Base-by-base conservation (phyloP, 2,329 filamentous ascomycete genomes). In the Fusarium sacchari region DNA sequence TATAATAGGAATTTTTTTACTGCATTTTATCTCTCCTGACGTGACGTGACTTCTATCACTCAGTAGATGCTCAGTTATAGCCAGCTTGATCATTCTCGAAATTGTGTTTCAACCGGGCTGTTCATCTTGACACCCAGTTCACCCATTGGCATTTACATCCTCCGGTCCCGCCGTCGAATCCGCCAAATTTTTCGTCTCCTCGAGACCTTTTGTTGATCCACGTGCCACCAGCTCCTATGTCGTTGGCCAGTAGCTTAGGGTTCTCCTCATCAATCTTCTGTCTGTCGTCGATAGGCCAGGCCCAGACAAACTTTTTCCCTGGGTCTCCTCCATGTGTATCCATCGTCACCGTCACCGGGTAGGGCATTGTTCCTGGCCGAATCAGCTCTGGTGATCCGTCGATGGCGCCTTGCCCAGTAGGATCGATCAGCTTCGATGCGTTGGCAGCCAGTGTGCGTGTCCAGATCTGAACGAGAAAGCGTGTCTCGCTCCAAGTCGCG, bases 401-500 rank as follows among this genome's bases (percentile, higher is more conserved):
- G 60, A 78, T 78, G 57, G 72, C 76, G 10, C 71, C 75, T 44
- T 77, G 77, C 3, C 75, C 79, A 24, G 80, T 80, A 1, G 82
- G 59, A 28, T 72, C 64, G 20, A 82, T 68, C 36, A 82, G 76
- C 14, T 74, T 86, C 71, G 57, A 90, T 30, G 86, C 84, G 34
- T 82, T 84, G 73, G 82, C 83, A 37, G 80, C 83, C 28, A 83
- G 73, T 64, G 83, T 83, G 11, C 86, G 84, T 24, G 90, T 92
- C 90, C 90, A 92, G 67, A 92, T 90, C 77, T 90, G 86, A 22
- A 92, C 87, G n/a, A 90, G 85, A 71, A 91, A 88, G 1, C 90
- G 86, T 18, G 89, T 90, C 80, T 91, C 84, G 30, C 85, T 82
- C 86, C 89, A 92, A 0, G 88, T 91, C 32, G 88, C 86, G 43